Evolutionary conservation across 495 filamentous ascomycete genomes (phyloP), one percentile per base, ranked within the genome.

Genomic region (Trichocladium antarcticum): DNA sequence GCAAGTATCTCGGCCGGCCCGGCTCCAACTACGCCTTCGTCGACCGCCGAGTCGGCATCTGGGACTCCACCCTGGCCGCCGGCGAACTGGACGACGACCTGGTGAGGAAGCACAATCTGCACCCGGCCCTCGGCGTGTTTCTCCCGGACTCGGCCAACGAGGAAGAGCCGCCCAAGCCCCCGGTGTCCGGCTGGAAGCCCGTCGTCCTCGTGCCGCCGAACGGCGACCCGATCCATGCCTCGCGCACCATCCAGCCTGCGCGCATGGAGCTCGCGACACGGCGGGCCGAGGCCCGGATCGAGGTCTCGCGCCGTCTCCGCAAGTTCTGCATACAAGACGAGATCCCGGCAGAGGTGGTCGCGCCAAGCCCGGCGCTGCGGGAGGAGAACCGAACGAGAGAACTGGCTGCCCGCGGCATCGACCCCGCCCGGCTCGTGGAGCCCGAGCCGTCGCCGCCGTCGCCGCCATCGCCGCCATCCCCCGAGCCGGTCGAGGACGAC

Each of bases 61-160:
- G 69, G 57, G 71, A 74, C 45, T 62, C 57, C 21, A 69, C 68
- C 19, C 56, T 64, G 17, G 64, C 62, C 29, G 62, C 56, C 11
- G 62, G 61, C 16, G 66, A 69, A 15, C 53, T 74, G n/a, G 69
- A 74, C 53, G 50, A 64, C 17, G 59, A 57, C 1, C 46, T 69
- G 15, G 51, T 74, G 9, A 65, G 61, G 45, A 72, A 69, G 53
- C 59, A 72, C 53, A 55, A 48, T 12, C 47, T 74, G 9, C 72
- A 74, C 37, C 71, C 71, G 0, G 61, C 56, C 14, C 62, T 66
- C 24, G 72, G 72, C 31, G 41, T 74, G 27, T 58, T 65, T 40
- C 38, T 74, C 24, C 61, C 65, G 3, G 54, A 36, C 10, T 73
- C 69, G 15, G 45, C 47, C 38, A 73, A 73, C 45, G 54, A 65